Base-by-base conservation (phyloP, 208 protist species). In the Acanthamoeba royreba region DNA sequence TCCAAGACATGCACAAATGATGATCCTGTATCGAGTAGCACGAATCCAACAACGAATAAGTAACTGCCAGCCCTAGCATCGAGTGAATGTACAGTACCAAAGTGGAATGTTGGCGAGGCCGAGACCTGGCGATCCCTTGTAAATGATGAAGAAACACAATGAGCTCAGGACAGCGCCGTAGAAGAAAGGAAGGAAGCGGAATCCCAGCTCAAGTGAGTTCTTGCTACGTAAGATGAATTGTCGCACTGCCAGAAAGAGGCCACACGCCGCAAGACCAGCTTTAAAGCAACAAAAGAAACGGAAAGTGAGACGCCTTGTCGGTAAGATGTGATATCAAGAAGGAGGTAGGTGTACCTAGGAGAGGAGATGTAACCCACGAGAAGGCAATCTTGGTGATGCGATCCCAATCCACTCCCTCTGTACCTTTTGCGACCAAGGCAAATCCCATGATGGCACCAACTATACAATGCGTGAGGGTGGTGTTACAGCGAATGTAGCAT, bases 361-460 rank as follows among this genome's bases (percentile, higher is more conserved):
- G 19, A 19, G 72, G 72, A 83, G 19, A 28, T 19, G 72, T 47
- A 17, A 83, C 28, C 72, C 72, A 83, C 19, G 72, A 83, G 22
- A 88, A 8, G 35, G 63, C 31, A 93, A 87, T 31, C 17, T 28
- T 38, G 35, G n/a, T 31, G 33, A 9, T 61, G 66, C 49, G 17
- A 1, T 13, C 3, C 91, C 91, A 93, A 7, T 35, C 43, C 3
- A 93, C 11, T 53, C 91, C 61, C 31, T 88, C 13, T 33, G 13
- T 5, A 45, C 77, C 77, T 28, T 25, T 22, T 2, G 11, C 49
- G 35, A 92, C 77, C 63, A 94, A 13, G 5, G 92, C 46, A 22
- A 92, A 40, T 45, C 92, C 92, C 15, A 94, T n/a, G 22, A 94
- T 35, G 43, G 42, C 92, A 11, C 92, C 92, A 17, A 90, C 46